phyloP scores from a whole-genome alignment of 2,329 filamentous ascomycete genomes.

The Verticillium alfalfae region DNA sequence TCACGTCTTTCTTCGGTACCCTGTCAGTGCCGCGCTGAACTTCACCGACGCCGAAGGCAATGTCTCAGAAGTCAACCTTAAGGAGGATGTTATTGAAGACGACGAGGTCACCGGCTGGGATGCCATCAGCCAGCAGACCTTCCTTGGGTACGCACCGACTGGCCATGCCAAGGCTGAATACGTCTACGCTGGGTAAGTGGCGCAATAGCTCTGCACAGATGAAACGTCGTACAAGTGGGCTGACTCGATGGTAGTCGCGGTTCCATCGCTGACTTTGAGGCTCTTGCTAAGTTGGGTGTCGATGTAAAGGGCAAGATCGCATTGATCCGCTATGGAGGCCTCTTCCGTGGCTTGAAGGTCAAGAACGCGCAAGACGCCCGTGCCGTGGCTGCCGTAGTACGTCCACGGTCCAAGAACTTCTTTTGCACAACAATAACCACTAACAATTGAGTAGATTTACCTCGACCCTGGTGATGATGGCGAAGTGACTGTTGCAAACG shows the following conservation, averaged over 20 bases:
- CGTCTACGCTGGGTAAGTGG: conserved; percentile 63
- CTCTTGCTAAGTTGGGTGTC: conserved; percentile 62
- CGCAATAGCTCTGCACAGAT: fast-evolving
- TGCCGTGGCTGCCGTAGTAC: conserved; percentile 58
- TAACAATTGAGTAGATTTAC: conserved; percentile 45
- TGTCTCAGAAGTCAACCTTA: conserved; percentile 59
- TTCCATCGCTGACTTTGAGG: conserved; percentile 67
- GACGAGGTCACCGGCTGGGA: conserved; percentile 67
- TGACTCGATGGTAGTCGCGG: conserved; percentile 41
- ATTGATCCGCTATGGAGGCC: conserved; percentile 67
- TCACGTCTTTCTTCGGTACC: conserved; percentile 57
- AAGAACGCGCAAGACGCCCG: conserved; percentile 76
- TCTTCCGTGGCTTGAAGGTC: conserved; percentile 78
- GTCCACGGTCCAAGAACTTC: neutral
- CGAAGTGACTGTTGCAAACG: conserved; percentile 67
- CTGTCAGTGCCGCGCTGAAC: conserved; percentile 46
- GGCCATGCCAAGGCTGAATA: conserved; percentile 72
- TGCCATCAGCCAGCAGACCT: conserved; percentile 63
- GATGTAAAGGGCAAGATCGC: conserved; percentile 73
- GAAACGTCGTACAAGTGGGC: fast-evolving
- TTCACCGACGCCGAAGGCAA: conserved; percentile 32
- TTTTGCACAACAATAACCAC: neutral
- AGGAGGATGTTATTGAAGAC: conserved; percentile 67
- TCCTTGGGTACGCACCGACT: conserved; percentile 76
- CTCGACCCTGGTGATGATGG: conserved; percentile 73